Conservation (phyloP, 169 alveolate species). For the Amoebophrya sp. region DNA sequence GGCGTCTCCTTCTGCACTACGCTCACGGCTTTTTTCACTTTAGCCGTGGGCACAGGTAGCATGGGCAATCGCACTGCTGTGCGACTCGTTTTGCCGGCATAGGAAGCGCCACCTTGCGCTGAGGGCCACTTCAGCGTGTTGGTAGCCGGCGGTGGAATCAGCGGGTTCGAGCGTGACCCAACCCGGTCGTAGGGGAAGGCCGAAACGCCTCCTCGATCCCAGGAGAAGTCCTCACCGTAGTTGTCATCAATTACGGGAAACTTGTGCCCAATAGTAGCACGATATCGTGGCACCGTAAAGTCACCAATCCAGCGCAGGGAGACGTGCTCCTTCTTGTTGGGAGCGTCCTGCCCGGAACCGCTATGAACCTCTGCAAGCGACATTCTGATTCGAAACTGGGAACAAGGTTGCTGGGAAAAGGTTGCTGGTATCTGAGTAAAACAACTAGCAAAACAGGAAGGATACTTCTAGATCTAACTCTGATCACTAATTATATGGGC, state of each 20-base stretch:
- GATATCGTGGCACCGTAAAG: background rate
- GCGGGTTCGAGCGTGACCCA: background rate
- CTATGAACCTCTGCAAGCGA: too few species aligned
- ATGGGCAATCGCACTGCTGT: background rate
- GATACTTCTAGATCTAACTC: too few species aligned
- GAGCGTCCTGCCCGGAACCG: background rate
- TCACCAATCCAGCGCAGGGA: background rate
- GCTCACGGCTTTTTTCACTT: background rate
- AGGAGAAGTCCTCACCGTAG: background rate
- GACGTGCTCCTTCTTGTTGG: background rate
- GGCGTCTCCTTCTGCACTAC: background rate
- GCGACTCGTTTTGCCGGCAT: background rate
- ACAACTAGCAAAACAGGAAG: too few species aligned
- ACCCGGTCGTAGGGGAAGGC: background rate
- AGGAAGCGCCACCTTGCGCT: background rate
- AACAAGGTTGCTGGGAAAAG: too few species aligned
- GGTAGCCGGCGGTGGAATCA: background rate
- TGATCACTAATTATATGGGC: too few species aligned
- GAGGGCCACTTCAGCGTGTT: background rate
- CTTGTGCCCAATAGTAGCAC: background rate
- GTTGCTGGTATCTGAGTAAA: too few species aligned
- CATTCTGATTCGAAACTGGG: too few species aligned
- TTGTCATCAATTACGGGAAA: background rate
- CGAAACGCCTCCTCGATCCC: background rate
- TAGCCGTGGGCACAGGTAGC: background rate